Conservation (phyloP, 257 asterid species). For the Ehretia macrophylla region DNA sequence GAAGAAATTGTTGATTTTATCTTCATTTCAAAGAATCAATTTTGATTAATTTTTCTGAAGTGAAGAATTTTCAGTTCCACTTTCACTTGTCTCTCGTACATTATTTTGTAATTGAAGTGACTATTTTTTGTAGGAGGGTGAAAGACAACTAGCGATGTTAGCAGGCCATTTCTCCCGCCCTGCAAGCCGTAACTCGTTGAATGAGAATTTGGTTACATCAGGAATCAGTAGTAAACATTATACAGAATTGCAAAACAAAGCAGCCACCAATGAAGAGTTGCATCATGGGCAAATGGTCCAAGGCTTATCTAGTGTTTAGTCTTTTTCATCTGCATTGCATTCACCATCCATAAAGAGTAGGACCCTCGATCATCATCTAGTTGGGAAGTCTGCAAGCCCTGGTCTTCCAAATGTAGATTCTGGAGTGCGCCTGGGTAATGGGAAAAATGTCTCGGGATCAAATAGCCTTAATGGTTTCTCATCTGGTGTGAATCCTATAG, state of each 20-base stretch:
- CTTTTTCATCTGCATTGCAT: conserved; percentile 18
- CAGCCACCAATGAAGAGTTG: conserved; percentile 27
- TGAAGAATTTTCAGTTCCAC: too few species aligned
- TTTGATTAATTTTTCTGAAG: too few species aligned
- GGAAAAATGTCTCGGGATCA: conserved; percentile 13
- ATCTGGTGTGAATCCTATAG: conserved; percentile 41
- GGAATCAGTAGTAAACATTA: conserved; percentile 20
- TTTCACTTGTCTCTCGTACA: not conserved
- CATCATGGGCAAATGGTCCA: conserved; percentile 14
- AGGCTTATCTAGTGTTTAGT: conserved; percentile 22
- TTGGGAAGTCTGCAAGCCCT: conserved; percentile 27
- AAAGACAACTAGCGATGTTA: conserved; percentile 36
- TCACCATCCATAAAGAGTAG: conserved; percentile 22
- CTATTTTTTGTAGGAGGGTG: conserved; percentile 49
- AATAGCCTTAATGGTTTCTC: too few species aligned
- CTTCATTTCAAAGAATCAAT: too few species aligned
- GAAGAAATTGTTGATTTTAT: too few species aligned
- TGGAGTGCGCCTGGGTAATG: too few species aligned
- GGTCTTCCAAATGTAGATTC: conserved; percentile 24
- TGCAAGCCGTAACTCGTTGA: conserved; percentile 47
- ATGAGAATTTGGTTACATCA: conserved; percentile 23
- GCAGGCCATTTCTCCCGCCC: conserved; percentile 39
- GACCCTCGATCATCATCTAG: conserved; percentile 26
- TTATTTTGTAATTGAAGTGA: not conserved
- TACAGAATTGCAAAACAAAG: conserved; percentile 24